Evolutionary conservation across 441 rosid genomes (phyloP).

Genomic region (Pelargonium citronellum): DNA sequence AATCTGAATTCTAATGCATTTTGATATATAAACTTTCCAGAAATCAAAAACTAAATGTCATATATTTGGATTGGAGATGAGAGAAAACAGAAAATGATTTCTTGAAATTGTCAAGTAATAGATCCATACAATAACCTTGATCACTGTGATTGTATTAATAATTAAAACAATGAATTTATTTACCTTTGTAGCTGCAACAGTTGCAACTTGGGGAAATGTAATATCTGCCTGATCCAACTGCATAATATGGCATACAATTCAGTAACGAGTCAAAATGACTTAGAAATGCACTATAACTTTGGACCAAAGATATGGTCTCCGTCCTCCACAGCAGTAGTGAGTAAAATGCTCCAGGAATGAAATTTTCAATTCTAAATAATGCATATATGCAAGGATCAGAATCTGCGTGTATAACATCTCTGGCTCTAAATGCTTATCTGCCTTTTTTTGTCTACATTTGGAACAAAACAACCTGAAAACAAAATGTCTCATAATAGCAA

Average conservation of each 20-base stretch:
- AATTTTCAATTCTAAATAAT: neutral
- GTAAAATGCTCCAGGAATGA: neutral
- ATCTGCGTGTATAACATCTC: neutral
- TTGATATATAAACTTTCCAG: too few species aligned
- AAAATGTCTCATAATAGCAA: neutral
- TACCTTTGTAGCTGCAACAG: conserved; percentile 47
- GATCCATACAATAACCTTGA: neutral
- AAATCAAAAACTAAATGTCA: too few species aligned
- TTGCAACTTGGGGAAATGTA: conserved; percentile 52
- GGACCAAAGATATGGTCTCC: neutral
- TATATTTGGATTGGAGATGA: neutral
- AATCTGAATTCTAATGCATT: too few species aligned
- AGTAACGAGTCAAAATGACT: conserved; percentile 9
- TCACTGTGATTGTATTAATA: neutral
- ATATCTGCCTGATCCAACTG: conserved; percentile 63
- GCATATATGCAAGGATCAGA: neutral
- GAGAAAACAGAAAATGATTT: neutral
- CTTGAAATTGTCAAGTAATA: neutral
- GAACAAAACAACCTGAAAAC: neutral
- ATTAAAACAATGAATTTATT: neutral
- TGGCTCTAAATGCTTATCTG: neutral
- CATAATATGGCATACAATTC: conserved; percentile 24
- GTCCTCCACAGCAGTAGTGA: neutral
- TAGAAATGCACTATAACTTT: neutral
- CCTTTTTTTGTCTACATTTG: neutral